Evolutionary conservation across 192 early-diverging fungal species (phyloP).

Genomic region (Mortierella alpina): DNA sequence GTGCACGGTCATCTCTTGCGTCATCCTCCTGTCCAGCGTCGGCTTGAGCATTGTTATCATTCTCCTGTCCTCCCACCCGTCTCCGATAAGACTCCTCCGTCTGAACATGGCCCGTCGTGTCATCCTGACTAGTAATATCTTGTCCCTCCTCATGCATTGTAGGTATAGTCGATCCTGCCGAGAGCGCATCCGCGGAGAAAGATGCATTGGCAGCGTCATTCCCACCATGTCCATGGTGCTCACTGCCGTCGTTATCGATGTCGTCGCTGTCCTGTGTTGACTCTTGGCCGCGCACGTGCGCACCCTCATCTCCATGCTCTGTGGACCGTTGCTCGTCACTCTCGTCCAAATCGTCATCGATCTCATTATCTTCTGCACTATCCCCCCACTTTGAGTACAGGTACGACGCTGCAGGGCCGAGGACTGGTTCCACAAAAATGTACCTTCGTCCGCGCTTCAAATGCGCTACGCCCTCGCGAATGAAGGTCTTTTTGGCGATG

Average conservation of each 20-base stretch:
- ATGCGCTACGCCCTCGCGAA: constrained; percentile 47
- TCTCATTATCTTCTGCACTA: constrained; percentile 7
- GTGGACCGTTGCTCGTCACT: no score
- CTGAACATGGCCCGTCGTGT: neutral
- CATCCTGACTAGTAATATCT: constrained; percentile 21
- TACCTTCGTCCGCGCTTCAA: constrained; percentile 44
- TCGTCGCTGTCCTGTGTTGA: neutral
- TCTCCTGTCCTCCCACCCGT: neutral
- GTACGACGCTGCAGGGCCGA: constrained; percentile 44
- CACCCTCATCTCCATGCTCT: no score
- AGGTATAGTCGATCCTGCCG: no score
- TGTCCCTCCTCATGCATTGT: neutral
- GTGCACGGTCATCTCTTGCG: constrained; percentile 25
- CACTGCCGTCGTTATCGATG: neutral
- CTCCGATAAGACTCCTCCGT: neutral
- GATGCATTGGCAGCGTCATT: neutral
- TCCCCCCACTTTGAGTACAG: constrained; percentile 32
- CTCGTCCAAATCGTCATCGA: neutral
- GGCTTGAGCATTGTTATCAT: neutral
- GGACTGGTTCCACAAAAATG: constrained; percentile 51
- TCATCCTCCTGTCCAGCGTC: neutral
- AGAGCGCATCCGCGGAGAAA: neutral
- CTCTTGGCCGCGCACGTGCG: neutral
- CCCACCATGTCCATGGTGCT: neutral
- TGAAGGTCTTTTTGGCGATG: constrained; percentile 49